Evolutionary conservation across 441 rosid species (phyloP).

Genomic region (Hura crepitans): DNA sequence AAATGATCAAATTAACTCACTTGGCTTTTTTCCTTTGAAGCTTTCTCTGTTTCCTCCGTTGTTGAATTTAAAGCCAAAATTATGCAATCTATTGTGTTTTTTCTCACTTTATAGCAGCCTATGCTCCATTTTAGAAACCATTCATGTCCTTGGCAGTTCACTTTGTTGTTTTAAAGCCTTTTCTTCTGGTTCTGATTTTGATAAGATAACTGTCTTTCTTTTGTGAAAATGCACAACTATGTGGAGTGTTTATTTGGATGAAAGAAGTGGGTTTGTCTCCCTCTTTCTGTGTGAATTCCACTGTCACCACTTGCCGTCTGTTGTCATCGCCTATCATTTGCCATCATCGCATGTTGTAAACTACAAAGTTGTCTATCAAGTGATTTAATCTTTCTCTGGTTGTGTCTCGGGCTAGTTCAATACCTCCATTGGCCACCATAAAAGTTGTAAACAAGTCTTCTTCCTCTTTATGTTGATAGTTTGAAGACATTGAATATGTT

Average conservation of each 20-base stretch:
- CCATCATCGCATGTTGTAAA: too few relatives aligned
- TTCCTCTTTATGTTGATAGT: too few relatives aligned
- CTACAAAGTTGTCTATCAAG: too few relatives aligned
- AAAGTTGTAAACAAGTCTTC: too few relatives aligned
- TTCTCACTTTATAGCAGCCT: background rate
- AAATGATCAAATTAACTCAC: conserved; percentile 34
- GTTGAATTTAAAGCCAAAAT: conserved; percentile 38
- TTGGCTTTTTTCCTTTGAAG: conserved; percentile 54
- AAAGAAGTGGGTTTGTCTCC: background rate
- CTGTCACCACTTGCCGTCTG: too few relatives aligned
- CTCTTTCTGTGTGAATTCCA: too few relatives aligned
- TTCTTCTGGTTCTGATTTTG: background rate
- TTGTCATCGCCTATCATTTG: too few relatives aligned
- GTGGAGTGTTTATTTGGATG: background rate
- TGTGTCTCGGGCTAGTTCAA: too few relatives aligned
- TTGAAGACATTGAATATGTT: too few relatives aligned
- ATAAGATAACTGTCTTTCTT: background rate
- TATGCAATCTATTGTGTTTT: background rate
- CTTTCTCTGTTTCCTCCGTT: conserved; percentile 44
- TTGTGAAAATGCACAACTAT: background rate
- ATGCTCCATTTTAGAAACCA: background rate
- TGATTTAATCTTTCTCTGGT: too few relatives aligned
- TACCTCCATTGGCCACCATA: too few relatives aligned
- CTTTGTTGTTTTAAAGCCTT: background rate
- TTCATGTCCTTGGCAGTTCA: background rate